Evolutionary conservation across 495 filamentous ascomycete genomes (phyloP).

Genomic region (Penicillium crystallinum): DNA sequence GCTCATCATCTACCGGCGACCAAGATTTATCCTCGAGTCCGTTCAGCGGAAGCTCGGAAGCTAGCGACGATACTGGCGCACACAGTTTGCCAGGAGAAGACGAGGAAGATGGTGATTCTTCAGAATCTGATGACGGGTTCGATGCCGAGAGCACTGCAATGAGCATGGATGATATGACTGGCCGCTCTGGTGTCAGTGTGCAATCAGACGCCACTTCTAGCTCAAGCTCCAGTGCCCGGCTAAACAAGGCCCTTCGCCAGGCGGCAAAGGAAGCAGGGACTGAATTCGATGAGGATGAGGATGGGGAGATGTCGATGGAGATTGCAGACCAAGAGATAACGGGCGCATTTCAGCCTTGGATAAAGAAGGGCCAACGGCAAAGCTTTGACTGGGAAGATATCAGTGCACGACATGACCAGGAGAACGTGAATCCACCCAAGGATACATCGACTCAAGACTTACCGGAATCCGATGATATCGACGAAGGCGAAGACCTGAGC

Average conservation of each 20-base stretch:
- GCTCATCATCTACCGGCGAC: slow-evolving; percentile 12
- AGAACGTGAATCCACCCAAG: slow-evolving; percentile 55
- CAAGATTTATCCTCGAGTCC: slow-evolving; percentile 73
- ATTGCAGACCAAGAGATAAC: slow-evolving; percentile 80
- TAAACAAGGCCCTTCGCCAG: slow-evolving; percentile 72
- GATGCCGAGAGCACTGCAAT: slow-evolving; percentile 70
- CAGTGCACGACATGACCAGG: slow-evolving; percentile 52
- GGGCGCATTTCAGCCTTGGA: slow-evolving; percentile 65
- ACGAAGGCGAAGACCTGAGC: slow-evolving; percentile 61
- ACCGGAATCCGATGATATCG: slow-evolving; percentile 20
- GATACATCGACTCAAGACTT: background rate
- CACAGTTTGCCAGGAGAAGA: slow-evolving; percentile 47
- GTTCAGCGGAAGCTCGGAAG: slow-evolving; percentile 64
- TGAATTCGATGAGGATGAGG: slow-evolving; percentile 51
- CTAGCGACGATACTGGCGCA: slow-evolving; percentile 51
- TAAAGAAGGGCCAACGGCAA: slow-evolving; percentile 46
- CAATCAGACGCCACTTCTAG: slow-evolving; percentile 52
- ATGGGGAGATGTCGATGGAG: slow-evolving; percentile 61
- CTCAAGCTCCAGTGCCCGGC: slow-evolving; percentile 57
- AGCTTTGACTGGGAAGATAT: slow-evolving; percentile 46
- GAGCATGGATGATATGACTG: slow-evolving; percentile 69
- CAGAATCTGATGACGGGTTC: slow-evolving; percentile 50
- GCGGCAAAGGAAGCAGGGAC: slow-evolving; percentile 71
- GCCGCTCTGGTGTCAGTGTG: slow-evolving; percentile 53
- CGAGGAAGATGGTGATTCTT: slow-evolving; percentile 46